phyloP scores from a whole-genome alignment of 257 asterid species.

The Solanum lignicaule region DNA sequence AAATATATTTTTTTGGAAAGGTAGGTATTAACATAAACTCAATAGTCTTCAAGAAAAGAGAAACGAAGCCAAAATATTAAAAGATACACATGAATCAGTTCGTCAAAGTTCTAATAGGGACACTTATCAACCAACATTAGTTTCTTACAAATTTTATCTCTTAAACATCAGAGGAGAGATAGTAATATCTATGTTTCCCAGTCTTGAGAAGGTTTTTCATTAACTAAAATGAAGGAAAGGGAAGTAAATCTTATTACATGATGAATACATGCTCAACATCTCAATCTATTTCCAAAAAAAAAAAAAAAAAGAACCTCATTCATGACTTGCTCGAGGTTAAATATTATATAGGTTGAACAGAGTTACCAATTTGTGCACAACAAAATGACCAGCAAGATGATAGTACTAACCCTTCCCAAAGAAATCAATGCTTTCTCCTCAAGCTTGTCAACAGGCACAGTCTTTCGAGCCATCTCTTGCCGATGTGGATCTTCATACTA shows the following conservation, averaged over 20 bases:
- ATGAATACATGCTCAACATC: neutral
- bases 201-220: neutral
- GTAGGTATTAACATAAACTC: neutral
- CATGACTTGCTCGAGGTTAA: neutral
- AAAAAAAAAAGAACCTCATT: neutral
- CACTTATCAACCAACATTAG: neutral
- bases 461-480: conserved; percentile 71
- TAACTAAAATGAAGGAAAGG: neutral
- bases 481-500: conserved; percentile 79
- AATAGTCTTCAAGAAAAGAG: neutral
- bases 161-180: neutral
- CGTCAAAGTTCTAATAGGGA: neutral
- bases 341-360: neutral
- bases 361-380: neutral
- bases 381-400: conserved; percentile 6
- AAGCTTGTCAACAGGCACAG: conserved; percentile 74
- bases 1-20: neutral
- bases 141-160: neutral
- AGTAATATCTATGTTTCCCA: neutral
- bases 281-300: neutral
- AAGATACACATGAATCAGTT: neutral
- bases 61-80: neutral
- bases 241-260: neutral
- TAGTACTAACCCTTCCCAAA: conserved; percentile 71
- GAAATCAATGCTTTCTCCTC: conserved; percentile 87